Percentiles rank a stretch among this genome's conserved stretches.
phyloP scores from a whole-genome alignment of 768 basidiomycete genomes.

The Lactifluus pinguis region DNA sequence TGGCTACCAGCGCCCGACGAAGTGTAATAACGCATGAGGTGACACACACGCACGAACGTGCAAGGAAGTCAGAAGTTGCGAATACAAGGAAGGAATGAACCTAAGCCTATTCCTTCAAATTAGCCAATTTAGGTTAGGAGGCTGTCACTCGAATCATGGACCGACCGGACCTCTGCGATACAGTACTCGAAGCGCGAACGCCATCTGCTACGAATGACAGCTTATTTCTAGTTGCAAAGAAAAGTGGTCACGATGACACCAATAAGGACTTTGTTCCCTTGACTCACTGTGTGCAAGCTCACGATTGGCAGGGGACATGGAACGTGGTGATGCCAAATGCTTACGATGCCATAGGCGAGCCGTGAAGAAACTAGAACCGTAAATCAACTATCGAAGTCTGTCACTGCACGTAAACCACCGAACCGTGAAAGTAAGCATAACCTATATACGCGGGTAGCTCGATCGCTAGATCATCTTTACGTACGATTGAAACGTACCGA shows the following conservation, averaged over 20 bases:
- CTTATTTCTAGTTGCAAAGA: background rate
- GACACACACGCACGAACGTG: background rate
- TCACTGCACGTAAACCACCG: background rate
- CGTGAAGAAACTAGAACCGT: background rate
- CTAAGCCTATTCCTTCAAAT: background rate
- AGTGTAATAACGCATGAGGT: background rate
- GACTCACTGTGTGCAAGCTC: background rate
- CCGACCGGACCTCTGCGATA: background rate
- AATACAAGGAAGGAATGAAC: background rate
- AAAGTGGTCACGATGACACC: background rate
- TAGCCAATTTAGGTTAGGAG: background rate
- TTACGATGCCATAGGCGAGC: slow-evolving; percentile 8
- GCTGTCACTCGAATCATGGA: background rate
- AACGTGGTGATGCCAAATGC: background rate
- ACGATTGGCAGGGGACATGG: background rate
- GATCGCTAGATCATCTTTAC: background rate
- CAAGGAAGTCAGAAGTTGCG: background rate
- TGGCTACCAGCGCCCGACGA: background rate
- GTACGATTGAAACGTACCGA: background rate
- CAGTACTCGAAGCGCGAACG: background rate
- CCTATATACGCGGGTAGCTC: background rate
- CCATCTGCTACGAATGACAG: background rate
- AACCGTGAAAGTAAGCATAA: slow-evolving; percentile 4
- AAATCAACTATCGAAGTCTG: background rate
- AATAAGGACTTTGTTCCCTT: background rate